Conservation (phyloP, 2,329 filamentous ascomycete species). For the Hymenoscyphus scutula region DNA sequence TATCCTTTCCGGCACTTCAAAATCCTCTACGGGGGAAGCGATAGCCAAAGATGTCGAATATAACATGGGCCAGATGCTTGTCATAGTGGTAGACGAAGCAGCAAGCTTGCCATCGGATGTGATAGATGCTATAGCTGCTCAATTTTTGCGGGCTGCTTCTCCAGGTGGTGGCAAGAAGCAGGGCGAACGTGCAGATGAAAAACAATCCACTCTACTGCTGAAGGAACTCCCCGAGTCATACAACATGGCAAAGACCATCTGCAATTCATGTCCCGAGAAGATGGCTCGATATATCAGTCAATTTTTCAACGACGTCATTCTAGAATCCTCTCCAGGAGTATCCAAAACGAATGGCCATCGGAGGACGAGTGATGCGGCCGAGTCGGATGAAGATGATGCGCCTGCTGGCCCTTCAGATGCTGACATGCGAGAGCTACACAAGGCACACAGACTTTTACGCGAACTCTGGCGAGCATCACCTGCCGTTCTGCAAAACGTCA, state of each 20-base stretch:
- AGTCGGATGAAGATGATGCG: constrained; percentile 62
- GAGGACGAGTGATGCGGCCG: constrained; percentile 50
- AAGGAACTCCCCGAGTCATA: constrained; percentile 92
- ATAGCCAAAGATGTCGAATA: constrained; percentile 92
- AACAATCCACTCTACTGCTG: constrained; percentile 77
- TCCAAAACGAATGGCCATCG: constrained; percentile 52
- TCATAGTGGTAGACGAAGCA: constrained; percentile 84
- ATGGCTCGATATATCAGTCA: constrained; percentile 94
- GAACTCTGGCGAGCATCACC: constrained; percentile 94
- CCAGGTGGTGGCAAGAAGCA: constrained; percentile 50
- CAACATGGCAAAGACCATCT: constrained; percentile 93
- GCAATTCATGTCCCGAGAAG: constrained; percentile 83
- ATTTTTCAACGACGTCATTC: constrained; percentile 95
- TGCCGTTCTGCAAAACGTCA: constrained; percentile 83
- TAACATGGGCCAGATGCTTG: constrained; percentile 82
- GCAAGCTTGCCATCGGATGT: constrained; percentile 74
- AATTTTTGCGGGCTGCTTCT: constrained; percentile 87
- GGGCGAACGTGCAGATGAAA: constrained; percentile 61
- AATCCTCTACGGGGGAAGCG: constrained; percentile 72
- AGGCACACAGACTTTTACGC: constrained; percentile 83
- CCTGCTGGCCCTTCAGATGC: constrained; percentile 69
- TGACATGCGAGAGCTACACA: constrained; percentile 82
- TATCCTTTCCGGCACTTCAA: constrained; percentile 76
- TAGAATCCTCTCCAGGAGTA: constrained; percentile 67
- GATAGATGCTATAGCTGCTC: constrained; percentile 89